Evolutionary conservation across 2,329 filamentous ascomycete species (phyloP), one percentile per base, ranked within the genome.

Genomic region (Arthrobotrys sinensis): DNA sequence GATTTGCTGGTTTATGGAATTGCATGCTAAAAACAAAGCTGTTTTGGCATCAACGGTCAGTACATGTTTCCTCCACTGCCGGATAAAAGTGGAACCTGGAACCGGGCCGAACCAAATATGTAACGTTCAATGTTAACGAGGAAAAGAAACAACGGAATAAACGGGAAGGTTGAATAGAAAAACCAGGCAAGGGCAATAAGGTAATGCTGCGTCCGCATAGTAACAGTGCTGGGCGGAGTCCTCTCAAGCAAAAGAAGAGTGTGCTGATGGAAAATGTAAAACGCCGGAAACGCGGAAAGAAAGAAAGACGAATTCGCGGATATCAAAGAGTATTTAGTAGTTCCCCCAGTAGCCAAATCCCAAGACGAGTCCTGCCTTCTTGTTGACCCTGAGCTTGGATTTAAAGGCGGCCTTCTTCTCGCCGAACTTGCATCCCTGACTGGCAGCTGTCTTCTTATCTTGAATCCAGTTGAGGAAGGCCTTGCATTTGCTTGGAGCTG

Each of bases 321-420:
- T 21, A 14, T 19, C 7, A 16, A 24, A 19, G 7, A 16, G 7
- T 8, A 38, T 34, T 36, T 63, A 75, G 32, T 50, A 73, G 57
- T 67, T 75, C 10, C 70, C 63, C 70, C 70, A 75, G 28, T 53
- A 63, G 11, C 70, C 70, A 28, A 67, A 28, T 10, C 70, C 62
- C 11, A 75, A 62, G 32, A 75, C n/a, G 10, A 75, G 48, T 0
- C 70, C 70, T 2, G 14, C 34, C 10, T 67, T 75, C 34, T 46
- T 75, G 16, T 12, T 52, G n/a, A n/a, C 14, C 45, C 45, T 67
- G 32, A 62, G 16, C 46, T 62, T 67, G 14, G 32, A 34, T 8
- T 62, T 62, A 8, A n/a, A 40, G 3, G 57, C 50, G 7, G 16
- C 40, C 14, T 34, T 75, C 43, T 60, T 75, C 10, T 53, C 19